Conservation (phyloP, 176 grass and related monocot genomes). For the Musa acuminata region DNA sequence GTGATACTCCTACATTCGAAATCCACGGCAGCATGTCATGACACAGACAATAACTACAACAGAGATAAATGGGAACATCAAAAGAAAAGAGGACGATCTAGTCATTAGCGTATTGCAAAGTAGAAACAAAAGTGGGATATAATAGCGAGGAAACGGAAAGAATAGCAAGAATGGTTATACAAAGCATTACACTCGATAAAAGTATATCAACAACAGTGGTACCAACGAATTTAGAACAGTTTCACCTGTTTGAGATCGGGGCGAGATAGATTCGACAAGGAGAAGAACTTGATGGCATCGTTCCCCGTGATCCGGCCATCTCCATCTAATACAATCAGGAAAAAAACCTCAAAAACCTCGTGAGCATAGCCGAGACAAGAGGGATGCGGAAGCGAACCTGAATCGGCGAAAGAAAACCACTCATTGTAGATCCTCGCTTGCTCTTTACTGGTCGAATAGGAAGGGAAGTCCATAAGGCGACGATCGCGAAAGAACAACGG, state of each 20-base stretch:
- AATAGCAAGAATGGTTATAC: no score
- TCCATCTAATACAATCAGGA: constrained; percentile 32
- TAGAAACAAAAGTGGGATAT: no score
- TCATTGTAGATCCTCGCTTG: constrained; percentile 70
- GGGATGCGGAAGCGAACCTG: constrained; percentile 33
- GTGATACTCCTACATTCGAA: no score
- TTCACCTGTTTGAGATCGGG: constrained; percentile 74
- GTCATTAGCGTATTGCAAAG: no score
- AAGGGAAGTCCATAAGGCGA: constrained; percentile 54
- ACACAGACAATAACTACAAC: no score
- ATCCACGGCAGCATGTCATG: no score
- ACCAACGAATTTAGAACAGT: not conserved
- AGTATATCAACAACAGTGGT: no score
- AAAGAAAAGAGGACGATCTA: no score
- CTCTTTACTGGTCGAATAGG: constrained; percentile 36
- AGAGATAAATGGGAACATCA: no score
- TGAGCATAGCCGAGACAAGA: not conserved
- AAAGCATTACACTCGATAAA: no score
- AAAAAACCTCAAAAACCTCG: not conserved
- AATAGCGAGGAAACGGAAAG: no score
- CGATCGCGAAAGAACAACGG: not conserved
- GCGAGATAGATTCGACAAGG: constrained; percentile 70
- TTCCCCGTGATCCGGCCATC: constrained; percentile 93
- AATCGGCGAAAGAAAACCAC: constrained; percentile 77
- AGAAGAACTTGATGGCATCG: constrained; percentile 86